These are phyloP conservation scores for Fragilariopsis cylindrus DNA, from an alignment of 108 stramenopile genomes.

Conservation along the genomic window DNA sequence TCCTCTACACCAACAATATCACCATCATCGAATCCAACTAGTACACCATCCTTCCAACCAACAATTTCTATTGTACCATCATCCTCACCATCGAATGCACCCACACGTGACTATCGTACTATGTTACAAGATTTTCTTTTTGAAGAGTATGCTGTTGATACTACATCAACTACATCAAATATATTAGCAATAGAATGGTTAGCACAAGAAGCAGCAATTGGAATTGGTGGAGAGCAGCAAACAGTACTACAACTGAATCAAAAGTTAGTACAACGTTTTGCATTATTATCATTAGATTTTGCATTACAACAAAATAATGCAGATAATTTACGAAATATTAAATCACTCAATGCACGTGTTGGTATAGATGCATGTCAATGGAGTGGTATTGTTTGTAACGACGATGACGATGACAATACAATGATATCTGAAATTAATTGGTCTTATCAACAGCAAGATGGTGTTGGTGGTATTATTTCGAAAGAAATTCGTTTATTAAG, in stretches of 20 bases:
- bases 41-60: background rate
- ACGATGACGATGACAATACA: constrained; percentile 32
- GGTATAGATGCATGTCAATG: constrained; percentile 44
- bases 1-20: background rate
- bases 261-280: constrained; percentile 27
- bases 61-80: constrained; percentile 6
- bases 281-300: constrained; percentile 25
- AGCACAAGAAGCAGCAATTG: background rate
- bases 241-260: background rate
- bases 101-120: background rate
- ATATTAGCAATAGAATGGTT: constrained; percentile 13
- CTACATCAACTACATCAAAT: background rate
- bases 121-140: background rate
- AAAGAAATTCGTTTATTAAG: constrained; percentile 18
- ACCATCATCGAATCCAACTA: constrained; percentile 1
- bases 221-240: too few relatives aligned
- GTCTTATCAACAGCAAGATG: background rate
- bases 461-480: background rate
- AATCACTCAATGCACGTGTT: background rate
- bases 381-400: constrained; percentile 62
- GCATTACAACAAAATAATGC: background rate
- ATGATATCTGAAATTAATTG: constrained; percentile 34
- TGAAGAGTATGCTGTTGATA: constrained; percentile 2
- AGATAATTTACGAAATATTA: background rate
- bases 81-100: background rate